Conservation (phyloP, 768 basidiomycete species). For the Suillus brevipes region DNA sequence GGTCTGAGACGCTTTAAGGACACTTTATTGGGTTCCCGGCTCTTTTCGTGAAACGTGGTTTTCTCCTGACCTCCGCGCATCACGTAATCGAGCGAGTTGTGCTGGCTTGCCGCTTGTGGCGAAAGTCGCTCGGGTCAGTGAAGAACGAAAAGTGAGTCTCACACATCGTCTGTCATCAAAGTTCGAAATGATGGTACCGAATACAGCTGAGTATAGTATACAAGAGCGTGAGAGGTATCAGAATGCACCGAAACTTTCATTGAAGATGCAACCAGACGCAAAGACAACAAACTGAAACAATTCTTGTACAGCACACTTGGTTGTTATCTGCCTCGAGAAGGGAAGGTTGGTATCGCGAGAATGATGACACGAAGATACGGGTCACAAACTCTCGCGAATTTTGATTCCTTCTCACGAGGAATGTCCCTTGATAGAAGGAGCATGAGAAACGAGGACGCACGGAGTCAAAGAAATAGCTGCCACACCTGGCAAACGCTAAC, state of each 20-base stretch:
- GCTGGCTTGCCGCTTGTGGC: constrained; percentile 1
- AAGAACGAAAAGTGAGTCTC: not conserved
- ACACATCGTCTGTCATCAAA: constrained; percentile 2
- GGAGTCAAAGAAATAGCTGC: not conserved
- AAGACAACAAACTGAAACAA: not conserved
- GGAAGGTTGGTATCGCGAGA: not conserved
- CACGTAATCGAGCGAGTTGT: constrained; percentile 5
- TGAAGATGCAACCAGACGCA: not conserved
- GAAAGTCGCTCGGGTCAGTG: not conserved
- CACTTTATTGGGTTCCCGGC: not conserved
- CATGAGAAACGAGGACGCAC: constrained; percentile 2
- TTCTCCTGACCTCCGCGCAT: constrained; percentile 1
- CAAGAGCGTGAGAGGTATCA: constrained; percentile 6
- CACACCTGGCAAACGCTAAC: constrained; percentile 10
- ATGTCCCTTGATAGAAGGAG: not conserved
- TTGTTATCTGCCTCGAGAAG: not conserved
- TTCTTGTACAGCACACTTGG: not conserved
- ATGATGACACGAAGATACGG: not conserved
- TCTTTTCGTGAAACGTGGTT: constrained; percentile 25
- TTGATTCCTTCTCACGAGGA: not conserved
- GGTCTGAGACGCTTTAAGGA: constrained; percentile 10
- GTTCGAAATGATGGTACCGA: not conserved
- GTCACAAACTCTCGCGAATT: not conserved
- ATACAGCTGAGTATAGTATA: not conserved
- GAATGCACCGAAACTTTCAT: not conserved